Conservation (phyloP, 257 asterid species). For the Primulina tabacum region DNA sequence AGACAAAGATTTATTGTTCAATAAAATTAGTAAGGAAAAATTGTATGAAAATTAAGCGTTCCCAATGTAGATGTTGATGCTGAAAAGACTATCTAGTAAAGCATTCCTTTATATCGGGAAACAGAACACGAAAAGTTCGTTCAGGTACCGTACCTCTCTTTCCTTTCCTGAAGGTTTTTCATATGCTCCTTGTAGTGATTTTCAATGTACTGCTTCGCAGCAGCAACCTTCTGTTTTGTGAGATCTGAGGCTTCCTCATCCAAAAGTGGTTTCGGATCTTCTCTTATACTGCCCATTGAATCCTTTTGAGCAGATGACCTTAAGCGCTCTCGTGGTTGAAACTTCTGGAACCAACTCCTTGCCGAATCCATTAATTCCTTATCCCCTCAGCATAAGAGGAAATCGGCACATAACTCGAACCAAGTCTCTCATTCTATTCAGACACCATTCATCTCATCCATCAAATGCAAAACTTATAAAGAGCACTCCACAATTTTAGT, state of each 20-base stretch:
- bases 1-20: neutral
- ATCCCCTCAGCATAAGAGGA: constrained; percentile 40
- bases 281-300: constrained; percentile 67
- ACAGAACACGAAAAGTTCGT: constrained; percentile 4
- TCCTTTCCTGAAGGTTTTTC: constrained; percentile 91
- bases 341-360: constrained; percentile 81
- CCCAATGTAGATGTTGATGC: neutral
- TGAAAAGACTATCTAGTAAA: neutral
- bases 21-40: neutral
- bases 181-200: constrained; percentile 95
- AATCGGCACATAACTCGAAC: constrained; percentile 20
- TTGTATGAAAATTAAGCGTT: neutral
- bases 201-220: constrained; percentile 96
- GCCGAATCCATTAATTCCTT: constrained; percentile 71
- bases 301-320: constrained; percentile 61
- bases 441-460: constrained; percentile 33
- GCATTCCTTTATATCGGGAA: constrained; percentile 1
- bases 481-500: constrained; percentile 6
- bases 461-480: constrained; percentile 34
- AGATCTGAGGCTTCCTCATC: constrained; percentile 84
- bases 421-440: constrained; percentile 39
- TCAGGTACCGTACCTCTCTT: constrained; percentile 63
- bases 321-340: constrained; percentile 74
- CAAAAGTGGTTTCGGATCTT: constrained; percentile 52
- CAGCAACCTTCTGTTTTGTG: constrained; percentile 92